Evolutionary conservation across 768 basidiomycete genomes (phyloP).

Genomic region (Epithele typhae): DNA sequence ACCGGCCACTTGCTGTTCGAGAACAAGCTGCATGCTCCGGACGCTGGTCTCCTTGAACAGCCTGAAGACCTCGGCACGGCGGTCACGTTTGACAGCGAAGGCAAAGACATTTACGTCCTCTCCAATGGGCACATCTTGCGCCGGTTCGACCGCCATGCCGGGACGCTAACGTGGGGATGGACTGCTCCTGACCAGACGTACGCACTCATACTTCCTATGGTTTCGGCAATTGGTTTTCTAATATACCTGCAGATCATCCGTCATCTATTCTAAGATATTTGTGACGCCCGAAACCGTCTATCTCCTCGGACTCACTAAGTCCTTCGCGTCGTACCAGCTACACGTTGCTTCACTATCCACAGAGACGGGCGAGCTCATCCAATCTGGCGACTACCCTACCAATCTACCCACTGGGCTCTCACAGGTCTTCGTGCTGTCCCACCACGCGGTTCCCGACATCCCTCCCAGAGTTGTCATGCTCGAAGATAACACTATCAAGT

Average conservation of each 20-base stretch:
- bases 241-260: constrained; percentile 44
- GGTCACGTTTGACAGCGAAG: constrained; percentile 37
- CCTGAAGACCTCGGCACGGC: constrained; percentile 54
- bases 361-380: constrained; percentile 46
- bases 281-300: constrained; percentile 52
- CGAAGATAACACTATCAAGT: constrained; percentile 46
- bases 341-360: constrained; percentile 61
- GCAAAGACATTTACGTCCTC: constrained; percentile 42
- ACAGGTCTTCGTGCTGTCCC: constrained; percentile 34
- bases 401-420: constrained; percentile 32
- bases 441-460: constrained; percentile 13
- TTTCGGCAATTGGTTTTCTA: not conserved
- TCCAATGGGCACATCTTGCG: constrained; percentile 59
- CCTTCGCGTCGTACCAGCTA: constrained; percentile 53
- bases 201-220: constrained; percentile 20
- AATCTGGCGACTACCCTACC: constrained; percentile 51
- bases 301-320: constrained; percentile 42
- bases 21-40: constrained; percentile 48
- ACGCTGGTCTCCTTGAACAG: constrained; percentile 41
- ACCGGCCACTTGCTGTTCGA: constrained; percentile 69
- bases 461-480: constrained; percentile 46
- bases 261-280: constrained; percentile 61
- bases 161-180: constrained; percentile 68
- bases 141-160: constrained; percentile 44
- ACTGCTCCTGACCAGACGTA: constrained; percentile 64